A percentile compares a stretch with the other conserved stretches of the same genome.
Conservation (phyloP, 2,329 filamentous ascomycete genomes). For the Chaetomium olivaceum region DNA sequence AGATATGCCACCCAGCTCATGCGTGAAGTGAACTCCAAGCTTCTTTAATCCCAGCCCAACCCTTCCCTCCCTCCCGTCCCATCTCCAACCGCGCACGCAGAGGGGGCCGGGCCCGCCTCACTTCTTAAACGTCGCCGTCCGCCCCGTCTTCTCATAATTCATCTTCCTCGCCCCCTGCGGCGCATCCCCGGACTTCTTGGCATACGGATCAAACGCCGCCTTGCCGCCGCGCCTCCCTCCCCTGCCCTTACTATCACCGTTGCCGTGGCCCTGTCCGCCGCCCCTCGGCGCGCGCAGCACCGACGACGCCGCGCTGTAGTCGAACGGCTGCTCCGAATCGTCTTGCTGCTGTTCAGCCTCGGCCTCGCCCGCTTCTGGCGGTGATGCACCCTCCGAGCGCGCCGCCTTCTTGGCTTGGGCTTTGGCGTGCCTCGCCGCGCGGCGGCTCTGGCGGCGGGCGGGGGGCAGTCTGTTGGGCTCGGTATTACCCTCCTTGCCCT, state of each 20-base stretch:
- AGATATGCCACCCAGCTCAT: background rate
- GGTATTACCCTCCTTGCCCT: background rate
- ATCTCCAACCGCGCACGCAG: too few species aligned
- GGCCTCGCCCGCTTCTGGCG: background rate
- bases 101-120: slow-evolving; percentile 17
- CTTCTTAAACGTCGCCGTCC: slow-evolving; percentile 47
- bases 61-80: background rate
- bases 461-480: slow-evolving; percentile 30
- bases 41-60: background rate
- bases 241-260: slow-evolving; percentile 27
- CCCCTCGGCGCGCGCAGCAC: slow-evolving; percentile 37
- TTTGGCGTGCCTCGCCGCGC: slow-evolving; percentile 19
- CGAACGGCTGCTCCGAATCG: slow-evolving; percentile 39
- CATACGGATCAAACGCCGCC: slow-evolving; percentile 39
- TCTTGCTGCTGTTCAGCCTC: slow-evolving; percentile 27
- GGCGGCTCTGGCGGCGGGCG: slow-evolving; percentile 16
- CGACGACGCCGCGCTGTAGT: slow-evolving; percentile 41
- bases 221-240: slow-evolving; percentile 1
- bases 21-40: background rate
- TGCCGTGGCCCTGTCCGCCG: slow-evolving; percentile 13
- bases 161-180: slow-evolving; percentile 38
- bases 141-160: slow-evolving; percentile 38
- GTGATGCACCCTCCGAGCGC: background rate
- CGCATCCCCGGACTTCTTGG: slow-evolving; percentile 35
- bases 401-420: slow-evolving; percentile 16